Base-by-base conservation (phyloP, 139 green algal species). In the Chlamydomonas applanata region DNA sequence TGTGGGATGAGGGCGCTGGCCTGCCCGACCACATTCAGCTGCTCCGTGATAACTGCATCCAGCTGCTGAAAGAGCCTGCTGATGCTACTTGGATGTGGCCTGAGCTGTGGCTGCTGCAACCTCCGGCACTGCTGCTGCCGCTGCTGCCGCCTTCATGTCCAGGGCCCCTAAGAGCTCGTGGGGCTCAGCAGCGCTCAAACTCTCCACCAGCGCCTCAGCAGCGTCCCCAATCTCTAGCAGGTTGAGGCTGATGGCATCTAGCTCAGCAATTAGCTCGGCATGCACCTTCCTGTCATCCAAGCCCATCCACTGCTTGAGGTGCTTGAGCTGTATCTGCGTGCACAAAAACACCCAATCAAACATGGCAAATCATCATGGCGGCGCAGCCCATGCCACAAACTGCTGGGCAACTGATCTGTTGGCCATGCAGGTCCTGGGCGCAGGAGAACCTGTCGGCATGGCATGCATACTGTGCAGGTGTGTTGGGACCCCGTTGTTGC, bases 271-370 rank as follows among this genome's bases (percentile, higher is more conserved):
- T 27, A 71, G 34, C 49, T 61, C 62, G 1, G 52, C 5, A 0
- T 64, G 9, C 57, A 86, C 76, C 59, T 69, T 70, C 13, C 36
- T 13, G 25, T 69, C 75, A 69, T 86, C 72, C 68, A 86, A 61
- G 30, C 65, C 68, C 29, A 72, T 68, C 80, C 80, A 86, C 67
- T 76, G 57, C 25, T 75, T 72, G 49, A 86, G 53, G 1, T 82
- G 68, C 30, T 61, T 69, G 27, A 75, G 20, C 30, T 60, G 59
- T 4, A 79, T 56, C 25, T 45, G 53, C 45, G 3, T 2, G 20
- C 14, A 69, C 61, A 20, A 14, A 14, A 11, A 32, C 56, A 63
- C 5, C 7, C 5, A 20, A 13, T 46, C 27, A 20, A 64, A 27
- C 17, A 25, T 64, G 56, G 56, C 7, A 64, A 32, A 29, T 33